Percentiles rank a stretch among this genome's conserved stretches.
These are phyloP conservation scores for Kwoniella botswanensis DNA, from an alignment of 768 basidiomycete species.

Conservation along the genomic window DNA sequence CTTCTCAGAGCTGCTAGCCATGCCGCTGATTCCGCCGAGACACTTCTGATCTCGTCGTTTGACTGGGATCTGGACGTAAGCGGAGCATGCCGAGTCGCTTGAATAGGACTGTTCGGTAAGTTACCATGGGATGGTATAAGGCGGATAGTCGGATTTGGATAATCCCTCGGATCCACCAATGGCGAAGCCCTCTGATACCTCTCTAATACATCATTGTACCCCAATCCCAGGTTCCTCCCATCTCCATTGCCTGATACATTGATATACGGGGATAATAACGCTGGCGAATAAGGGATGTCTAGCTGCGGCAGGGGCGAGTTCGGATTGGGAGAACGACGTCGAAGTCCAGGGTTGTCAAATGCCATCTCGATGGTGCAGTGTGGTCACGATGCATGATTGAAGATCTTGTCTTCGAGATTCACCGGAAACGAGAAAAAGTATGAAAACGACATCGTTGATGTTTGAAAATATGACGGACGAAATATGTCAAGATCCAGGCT, in stretches of 20 bases:
- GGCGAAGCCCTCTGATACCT: constrained; percentile 16
- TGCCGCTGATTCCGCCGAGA: neutral
- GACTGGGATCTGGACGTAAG: constrained; percentile 25
- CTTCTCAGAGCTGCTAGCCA: constrained; percentile 20
- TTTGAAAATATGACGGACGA: neutral
- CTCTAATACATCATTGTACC: constrained; percentile 21
- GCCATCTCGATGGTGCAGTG: neutral
- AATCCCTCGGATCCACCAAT: neutral
- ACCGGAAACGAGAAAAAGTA: neutral
- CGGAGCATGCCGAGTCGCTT: constrained; percentile 10
- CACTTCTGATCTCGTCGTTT: constrained; percentile 22
- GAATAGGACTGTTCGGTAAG: neutral
- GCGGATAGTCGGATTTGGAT: constrained; percentile 32
- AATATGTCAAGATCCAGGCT: neutral
- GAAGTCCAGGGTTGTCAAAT: constrained; percentile 20
- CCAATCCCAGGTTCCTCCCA: neutral
- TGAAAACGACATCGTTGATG: neutral
- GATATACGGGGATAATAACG: constrained; percentile 33
- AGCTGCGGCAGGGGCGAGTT: constrained; percentile 31
- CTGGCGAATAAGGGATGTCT: constrained; percentile 28
- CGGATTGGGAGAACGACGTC: constrained; percentile 44
- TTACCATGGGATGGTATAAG: constrained; percentile 24
- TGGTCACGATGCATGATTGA: constrained; percentile 1
- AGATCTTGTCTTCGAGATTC: neutral
- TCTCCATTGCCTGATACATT: constrained; percentile 7